A percentile compares a stretch with the other conserved stretches of the same genome.
Evolutionary conservation across 2,329 filamentous ascomycete genomes (phyloP).

Genomic region (Nemania sp.): DNA sequence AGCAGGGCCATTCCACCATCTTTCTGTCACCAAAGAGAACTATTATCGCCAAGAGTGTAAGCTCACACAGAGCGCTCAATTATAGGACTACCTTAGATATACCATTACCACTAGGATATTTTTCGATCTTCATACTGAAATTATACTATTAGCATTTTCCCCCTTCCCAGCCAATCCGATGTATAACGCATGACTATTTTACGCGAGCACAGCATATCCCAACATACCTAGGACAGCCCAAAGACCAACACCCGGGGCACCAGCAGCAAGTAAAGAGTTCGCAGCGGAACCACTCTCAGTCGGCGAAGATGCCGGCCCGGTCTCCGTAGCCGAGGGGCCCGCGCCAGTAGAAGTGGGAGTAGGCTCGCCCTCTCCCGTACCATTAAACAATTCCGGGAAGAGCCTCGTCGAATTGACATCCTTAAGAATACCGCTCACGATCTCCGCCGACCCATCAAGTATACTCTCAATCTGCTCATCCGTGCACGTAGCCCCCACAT

Average conservation of each 20-base stretch:
- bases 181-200: too few species aligned
- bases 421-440: slow-evolving; percentile 51
- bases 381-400: slow-evolving; percentile 46
- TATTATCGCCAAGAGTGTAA: too few species aligned
- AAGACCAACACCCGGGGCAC: background rate
- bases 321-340: slow-evolving; percentile 26
- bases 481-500: slow-evolving; percentile 65
- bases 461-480: slow-evolving; percentile 55
- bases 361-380: background rate
- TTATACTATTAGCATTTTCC: too few species aligned
- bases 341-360: slow-evolving; percentile 20
- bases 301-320: slow-evolving; percentile 21
- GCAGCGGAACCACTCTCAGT: slow-evolving; percentile 28
- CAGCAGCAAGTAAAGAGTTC: slow-evolving; percentile 11
- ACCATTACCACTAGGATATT: too few species aligned
- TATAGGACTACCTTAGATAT: too few species aligned
- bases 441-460: slow-evolving; percentile 52
- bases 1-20: too few species aligned
- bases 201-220: too few species aligned
- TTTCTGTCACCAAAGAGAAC: too few species aligned
- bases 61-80: too few species aligned
- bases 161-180: too few species aligned
- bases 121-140: too few species aligned
- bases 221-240: too few species aligned
- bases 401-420: slow-evolving; percentile 48